A percentile compares a stretch with the other conserved stretches of the same genome.
phyloP scores from a whole-genome alignment of 2,329 filamentous ascomycete genomes.

The Gliomastix tumulicola region DNA sequence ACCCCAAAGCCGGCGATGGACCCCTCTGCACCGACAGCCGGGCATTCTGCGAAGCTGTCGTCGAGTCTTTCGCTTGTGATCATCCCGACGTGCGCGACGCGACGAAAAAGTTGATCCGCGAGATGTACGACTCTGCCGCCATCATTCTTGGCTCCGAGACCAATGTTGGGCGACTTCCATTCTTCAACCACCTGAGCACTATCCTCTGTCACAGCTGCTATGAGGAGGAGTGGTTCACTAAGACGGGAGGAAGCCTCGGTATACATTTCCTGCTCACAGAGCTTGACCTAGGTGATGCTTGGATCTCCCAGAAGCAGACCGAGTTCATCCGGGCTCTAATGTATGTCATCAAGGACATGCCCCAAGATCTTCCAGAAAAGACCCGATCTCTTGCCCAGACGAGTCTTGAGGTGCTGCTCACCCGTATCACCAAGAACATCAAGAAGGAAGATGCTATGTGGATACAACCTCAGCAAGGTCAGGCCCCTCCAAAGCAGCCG shows the following conservation, averaged over 20 bases:
- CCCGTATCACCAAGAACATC: slow-evolving; percentile 69
- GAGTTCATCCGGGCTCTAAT: slow-evolving; percentile 89
- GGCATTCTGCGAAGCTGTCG: slow-evolving; percentile 80
- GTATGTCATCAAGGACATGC: slow-evolving; percentile 98
- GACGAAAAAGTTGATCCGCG: slow-evolving; percentile 70
- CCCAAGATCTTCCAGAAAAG: slow-evolving; percentile 83
- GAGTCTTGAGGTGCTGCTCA: slow-evolving; percentile 73
- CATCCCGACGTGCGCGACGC: slow-evolving; percentile 72
- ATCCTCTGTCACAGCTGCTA: slow-evolving; percentile 93
- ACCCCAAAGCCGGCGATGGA: slow-evolving; percentile 80
- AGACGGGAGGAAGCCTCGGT: slow-evolving; percentile 84
- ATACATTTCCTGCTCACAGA: slow-evolving; percentile 84
- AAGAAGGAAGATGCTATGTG: slow-evolving; percentile 64
- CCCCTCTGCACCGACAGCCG: slow-evolving; percentile 81
- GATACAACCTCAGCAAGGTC: slow-evolving; percentile 28
- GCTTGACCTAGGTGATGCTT: slow-evolving; percentile 74
- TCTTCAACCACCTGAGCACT: slow-evolving; percentile 77
- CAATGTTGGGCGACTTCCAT: slow-evolving; percentile 67
- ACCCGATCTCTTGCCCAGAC: slow-evolving; percentile 77
- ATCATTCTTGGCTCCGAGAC: slow-evolving; percentile 72
- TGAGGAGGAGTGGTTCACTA: slow-evolving; percentile 98
- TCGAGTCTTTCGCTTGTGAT: slow-evolving; percentile 86
- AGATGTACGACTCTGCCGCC: slow-evolving; percentile 68
- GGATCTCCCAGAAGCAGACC: slow-evolving; percentile 75
- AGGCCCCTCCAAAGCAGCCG: slow-evolving; percentile 40